Evolutionary conservation across 768 basidiomycete species (phyloP).

Genomic region (Mycena chlorophos): DNA sequence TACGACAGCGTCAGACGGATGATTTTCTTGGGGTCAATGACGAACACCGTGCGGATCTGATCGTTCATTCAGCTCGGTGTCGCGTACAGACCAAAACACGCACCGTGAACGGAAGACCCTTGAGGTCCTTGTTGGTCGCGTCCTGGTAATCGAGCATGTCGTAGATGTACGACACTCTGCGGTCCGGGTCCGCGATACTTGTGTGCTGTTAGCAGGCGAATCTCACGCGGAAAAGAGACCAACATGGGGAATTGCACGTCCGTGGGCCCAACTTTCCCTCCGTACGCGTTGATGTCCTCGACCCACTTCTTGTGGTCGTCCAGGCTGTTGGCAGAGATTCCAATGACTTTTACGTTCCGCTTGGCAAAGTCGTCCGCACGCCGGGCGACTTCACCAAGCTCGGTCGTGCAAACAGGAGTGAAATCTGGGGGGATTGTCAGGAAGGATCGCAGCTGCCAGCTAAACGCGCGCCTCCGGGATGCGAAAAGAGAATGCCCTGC

Average conservation of each 20-base stretch:
- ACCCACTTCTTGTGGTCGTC: conserved; percentile 87
- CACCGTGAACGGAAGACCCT: conserved; percentile 93
- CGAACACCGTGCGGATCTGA: conserved; percentile 92
- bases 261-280: conserved; percentile 68
- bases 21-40: conserved; percentile 95
- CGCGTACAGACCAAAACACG: conserved; percentile 14
- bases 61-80: not conserved
- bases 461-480: conserved; percentile 61
- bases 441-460: not conserved
- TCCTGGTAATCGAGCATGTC: conserved; percentile 98
- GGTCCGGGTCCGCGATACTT: conserved; percentile 92
- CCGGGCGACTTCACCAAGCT: conserved; percentile 93
- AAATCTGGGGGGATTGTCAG: conserved; percentile 48
- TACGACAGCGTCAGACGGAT: conserved; percentile 90
- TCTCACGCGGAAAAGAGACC: conserved; percentile 1
- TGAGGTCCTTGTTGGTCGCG: conserved; percentile 80
- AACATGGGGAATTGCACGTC: conserved; percentile 89
- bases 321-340: conserved; percentile 89
- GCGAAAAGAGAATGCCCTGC: conserved; percentile 90
- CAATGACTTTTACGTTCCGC: conserved; percentile 91
- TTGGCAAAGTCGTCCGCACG: conserved; percentile 81
- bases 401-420: conserved; percentile 94
- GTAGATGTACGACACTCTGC: conserved; percentile 82
- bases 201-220: conserved; percentile 40
- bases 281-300: conserved; percentile 80